Evolutionary conservation across 495 filamentous ascomycete species (phyloP), one percentile per base, ranked within the genome.

Genomic region (Xylaria palmicola): DNA sequence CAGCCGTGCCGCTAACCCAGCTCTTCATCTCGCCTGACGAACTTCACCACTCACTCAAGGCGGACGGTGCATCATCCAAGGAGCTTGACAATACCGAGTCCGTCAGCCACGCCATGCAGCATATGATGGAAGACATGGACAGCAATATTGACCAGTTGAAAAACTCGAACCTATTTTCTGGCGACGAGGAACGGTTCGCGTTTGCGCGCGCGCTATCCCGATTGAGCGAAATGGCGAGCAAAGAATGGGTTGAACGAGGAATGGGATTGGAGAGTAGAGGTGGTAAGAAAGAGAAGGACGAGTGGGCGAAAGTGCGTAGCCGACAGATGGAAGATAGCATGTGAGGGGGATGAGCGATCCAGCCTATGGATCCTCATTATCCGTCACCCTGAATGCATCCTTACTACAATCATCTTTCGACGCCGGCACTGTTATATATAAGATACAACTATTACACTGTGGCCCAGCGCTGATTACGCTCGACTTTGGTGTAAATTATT

Each of bases 131-230:
- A 68, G 92, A 97, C 72, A 74, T 98, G 48, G 92, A 92, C 22
- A 81, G 93, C 76, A 93, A 89, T 44, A 93, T 93, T 81, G 81
- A 85, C 34, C 85, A 90, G 72, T 79, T 98, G 64, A 94, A 96
- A 75, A 90, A 88, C 62, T 90, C 85, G 24, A 91, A 82, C 62
- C 83, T 98, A 53, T 98, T 98, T 74, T 90, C 88, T 8, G 95
- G 94, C 15, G 94, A 98, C 52, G 94, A 98, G 80, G 94, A 98
- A 76, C 81, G 90, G 6, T 98, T 98, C 77, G 94, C 94, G 0
- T 98, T 98, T 75, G 92, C 92, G 51, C 80, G 94, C 20, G 94
- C 94, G 6, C 68, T 98, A 63, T 92, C 88, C 32, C 78, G 94
- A 56, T 77, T 98, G 65, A 86, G 76, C 17, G 91, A 98, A 77